Evolutionary conservation across 345 rosid genomes (phyloP), one percentile per base, ranked within the genome.

Genomic region (Syzygium oleosum): DNA sequence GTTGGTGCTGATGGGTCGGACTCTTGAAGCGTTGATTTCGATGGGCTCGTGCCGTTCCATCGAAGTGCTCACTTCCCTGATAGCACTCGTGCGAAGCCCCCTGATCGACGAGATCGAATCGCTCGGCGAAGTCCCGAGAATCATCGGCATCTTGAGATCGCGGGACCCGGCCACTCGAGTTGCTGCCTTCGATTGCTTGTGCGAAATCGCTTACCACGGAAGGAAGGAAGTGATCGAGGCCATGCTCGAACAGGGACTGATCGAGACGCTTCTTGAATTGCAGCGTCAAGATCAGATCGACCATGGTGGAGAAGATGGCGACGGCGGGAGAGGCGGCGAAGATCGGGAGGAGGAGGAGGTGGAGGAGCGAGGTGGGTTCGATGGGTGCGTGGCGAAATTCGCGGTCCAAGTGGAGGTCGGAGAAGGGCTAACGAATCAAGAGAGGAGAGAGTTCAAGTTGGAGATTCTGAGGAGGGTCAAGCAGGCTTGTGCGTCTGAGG

Each of bases 361-460:
- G 4, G 65, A 5, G 78, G 3, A 21, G 87, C 8, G 12, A 53
- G 80, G 15, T 58, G 79, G 34, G 43, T 94, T 93, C 85, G 87
- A 58, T 14, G 78, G 90, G 29, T 91, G 90, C 59, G 97, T 88
- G 27, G 88, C 87, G 34, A 91, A 91, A 49, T 92, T 94, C 88
- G 93, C 93, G 12, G 91, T 94, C 85, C 95, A 92, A 46, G 89
- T 94, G 53, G 94, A 93, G 84, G 91, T 91, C 46, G 95, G 95
- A 85, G 93, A 92, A 87, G 92, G 95, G 88, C 54, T 93, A 90
- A 87, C 89, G 29, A 77, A 56, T 22, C 88, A 41, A 16, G 95
- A 93, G 91, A 93, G 86, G 77, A 79, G 7, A 14, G 93, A 91
- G 85, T 78, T 92, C 5, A 94, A 93, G 89, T 12, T 61, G 86